Conservation (phyloP, 1,139 yeast species). For the Diutina scorzettiae region DNA sequence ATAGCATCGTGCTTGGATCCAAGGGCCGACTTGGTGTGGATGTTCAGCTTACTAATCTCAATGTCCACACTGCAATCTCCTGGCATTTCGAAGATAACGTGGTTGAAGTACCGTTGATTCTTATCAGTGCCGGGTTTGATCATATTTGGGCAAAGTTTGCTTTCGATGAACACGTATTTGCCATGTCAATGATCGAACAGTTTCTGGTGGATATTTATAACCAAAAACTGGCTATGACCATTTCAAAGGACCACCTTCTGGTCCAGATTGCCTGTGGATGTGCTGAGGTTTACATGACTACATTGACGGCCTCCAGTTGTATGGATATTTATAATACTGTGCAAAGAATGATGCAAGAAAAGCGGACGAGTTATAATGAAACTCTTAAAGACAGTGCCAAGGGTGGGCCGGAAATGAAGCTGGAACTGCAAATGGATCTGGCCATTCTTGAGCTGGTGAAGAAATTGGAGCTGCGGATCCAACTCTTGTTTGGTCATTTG, state of each 20-base stretch:
- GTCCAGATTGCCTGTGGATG: slow-evolving; percentile 45
- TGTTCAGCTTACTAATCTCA: slow-evolving; percentile 36
- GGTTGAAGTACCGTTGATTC: slow-evolving; percentile 55
- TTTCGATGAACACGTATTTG: slow-evolving; percentile 77
- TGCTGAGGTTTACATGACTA: slow-evolving; percentile 57
- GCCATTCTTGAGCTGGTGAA: slow-evolving; percentile 28
- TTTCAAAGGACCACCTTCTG: slow-evolving; percentile 48
- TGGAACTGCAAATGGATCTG: slow-evolving; percentile 11
- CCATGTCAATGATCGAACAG: slow-evolving; percentile 42
- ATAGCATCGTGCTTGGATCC: slow-evolving; percentile 39
- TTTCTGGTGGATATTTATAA: slow-evolving; percentile 54
- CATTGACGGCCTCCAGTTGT: slow-evolving; percentile 74
- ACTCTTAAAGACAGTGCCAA: slow-evolving; percentile 44
- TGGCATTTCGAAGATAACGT: slow-evolving; percentile 44
- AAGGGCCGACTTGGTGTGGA: slow-evolving; percentile 74
- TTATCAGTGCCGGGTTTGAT: slow-evolving; percentile 46
- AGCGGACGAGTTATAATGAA: slow-evolving; percentile 59
- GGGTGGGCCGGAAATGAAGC: slow-evolving; percentile 7
- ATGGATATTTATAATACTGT: slow-evolving; percentile 68
- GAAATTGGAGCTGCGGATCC: slow-evolving; percentile 45
- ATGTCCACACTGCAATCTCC: slow-evolving; percentile 52
- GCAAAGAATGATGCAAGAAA: slow-evolving; percentile 62
- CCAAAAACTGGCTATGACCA: slow-evolving; percentile 39
- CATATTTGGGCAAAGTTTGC: slow-evolving; percentile 49
- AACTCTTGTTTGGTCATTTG: slow-evolving; percentile 43